Base-by-base conservation (phyloP, 169 alveolate species). In the Plasmodium knowlesi region DNA sequence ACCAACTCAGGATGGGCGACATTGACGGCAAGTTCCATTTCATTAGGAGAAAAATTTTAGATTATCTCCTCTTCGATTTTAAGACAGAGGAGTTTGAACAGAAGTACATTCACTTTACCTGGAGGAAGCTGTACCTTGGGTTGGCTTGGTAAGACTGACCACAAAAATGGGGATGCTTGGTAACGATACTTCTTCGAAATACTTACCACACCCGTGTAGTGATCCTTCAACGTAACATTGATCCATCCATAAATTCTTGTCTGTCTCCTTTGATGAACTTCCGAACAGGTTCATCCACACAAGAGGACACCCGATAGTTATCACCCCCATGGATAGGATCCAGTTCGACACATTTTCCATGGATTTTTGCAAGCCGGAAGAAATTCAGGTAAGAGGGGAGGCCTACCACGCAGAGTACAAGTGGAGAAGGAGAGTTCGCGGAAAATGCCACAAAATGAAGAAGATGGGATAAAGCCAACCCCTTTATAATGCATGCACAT, bases 331-430 rank as follows among this genome's bases (percentile, higher is more conserved):
- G 41, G 93, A 84, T 3, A 54, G 79, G 78, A 84, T 84, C 12
- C 93, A 84, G 53, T 73, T 84, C 34, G 84, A 84, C 30, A 72
- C 82, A 6, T 84, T 84, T 71, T 25, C 93, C 34, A 84, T 84
- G 93, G 93, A 84, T n/a, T 84, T 84, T 73, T 84, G 93, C 43
- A 84, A 84, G n/a, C 93, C 93, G 34, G 93, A 84, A 54, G 93
- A 84, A 39, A 84, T 84, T 12, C 93, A 84, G 46, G 93, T 84
- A n/a, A 22, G 57, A 84, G 54, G 34, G 32, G 4, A 83, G 74
- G 14, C 4, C 0, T 34, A n/a, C 74, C 10, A 16, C 74, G 10
- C 74, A n/a, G 28, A 0, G 32, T n/a, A 61, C 32, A 61, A 16
- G 39, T 32, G 16, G 3, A 43, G 53, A 10, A 16, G n/a, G 57